Base-by-base conservation (phyloP, 768 basidiomycete genomes). In the Termitomyces sp. region DNA sequence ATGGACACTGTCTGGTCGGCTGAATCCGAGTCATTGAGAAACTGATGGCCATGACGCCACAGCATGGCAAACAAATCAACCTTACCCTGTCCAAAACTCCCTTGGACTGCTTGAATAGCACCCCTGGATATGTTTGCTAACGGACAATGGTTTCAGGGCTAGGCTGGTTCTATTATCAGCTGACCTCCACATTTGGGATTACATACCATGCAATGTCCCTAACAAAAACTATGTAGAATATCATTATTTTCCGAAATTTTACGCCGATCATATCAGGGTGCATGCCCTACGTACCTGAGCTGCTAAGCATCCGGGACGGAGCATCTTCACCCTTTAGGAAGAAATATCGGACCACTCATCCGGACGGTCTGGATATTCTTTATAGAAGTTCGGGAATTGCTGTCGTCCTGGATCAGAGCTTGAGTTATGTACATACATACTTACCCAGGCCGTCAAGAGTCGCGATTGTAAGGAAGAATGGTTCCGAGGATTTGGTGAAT, bases 31-130 rank as follows among this genome's bases (percentile, higher is more conserved):
- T 24, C 16, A 38, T 35, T 35, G 33, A 55, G 33, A 55, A 30
- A 38, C 26, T 46, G 36, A 38, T 47, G 35, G 35, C 14, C 45
- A 49, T 40, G 36, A 56, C 55, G 55, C 55, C 55, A 56, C 55
- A 56, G 49, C 47, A 55, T 24, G 22, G 43, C 43, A 45, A 45
- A 26, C 43, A 55, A 55, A 45, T 46, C n/a, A 36, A 33, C 28
- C 22, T 54, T 44, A 54, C 33, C 42, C 54, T 22, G 28, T 24
- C 44, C 44, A 54, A 54, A 45, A 40, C 35, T 32, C 35, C 24
- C 12, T 10, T 28, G 3, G 24, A 40, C 51, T 6, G 24, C 18
- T 24, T 28, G 51, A n/a, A 52, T 13, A 18, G 16, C 18, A 38
- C 24, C 12, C 12, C 2, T 38, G 18, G 38, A 18, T 20, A 40